phyloP scores from a whole-genome alignment of 106 monocot genomes.

The Dendrobium huoshanense region DNA sequence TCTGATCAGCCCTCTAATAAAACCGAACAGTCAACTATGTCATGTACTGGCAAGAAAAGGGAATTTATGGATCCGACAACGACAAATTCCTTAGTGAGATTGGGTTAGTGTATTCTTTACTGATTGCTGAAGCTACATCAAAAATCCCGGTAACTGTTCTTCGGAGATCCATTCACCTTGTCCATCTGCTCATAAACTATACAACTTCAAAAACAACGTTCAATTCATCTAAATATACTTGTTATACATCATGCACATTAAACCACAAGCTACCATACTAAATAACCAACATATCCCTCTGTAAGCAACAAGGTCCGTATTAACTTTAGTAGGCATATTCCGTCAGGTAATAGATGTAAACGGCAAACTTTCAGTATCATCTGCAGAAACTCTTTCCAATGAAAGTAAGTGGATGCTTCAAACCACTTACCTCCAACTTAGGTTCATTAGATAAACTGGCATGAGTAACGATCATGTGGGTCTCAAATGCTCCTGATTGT shows the following conservation, averaged over 20 bases:
- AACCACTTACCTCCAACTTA: slow-evolving; percentile 5
- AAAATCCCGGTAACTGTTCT: not conserved
- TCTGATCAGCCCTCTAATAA: too few relatives aligned
- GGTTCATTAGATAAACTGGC: slow-evolving; percentile 9
- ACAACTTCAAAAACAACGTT: not conserved
- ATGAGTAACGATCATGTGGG: slow-evolving; percentile 24
- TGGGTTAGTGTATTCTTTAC: too few relatives aligned
- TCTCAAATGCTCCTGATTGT: slow-evolving; percentile 16
- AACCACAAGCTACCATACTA: not conserved
- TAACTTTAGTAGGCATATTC: not conserved
- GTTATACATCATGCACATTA: not conserved
- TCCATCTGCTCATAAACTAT: too few relatives aligned
- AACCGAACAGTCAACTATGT: too few relatives aligned
- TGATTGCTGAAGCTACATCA: not conserved
- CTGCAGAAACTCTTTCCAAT: not conserved
- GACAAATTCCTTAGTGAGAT: too few relatives aligned
- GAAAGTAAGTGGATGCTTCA: not conserved
- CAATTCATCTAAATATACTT: not conserved
- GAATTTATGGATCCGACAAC: too few relatives aligned
- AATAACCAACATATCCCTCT: not conserved
- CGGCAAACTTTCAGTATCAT: not conserved
- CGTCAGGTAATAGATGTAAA: not conserved
- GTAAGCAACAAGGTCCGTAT: not conserved
- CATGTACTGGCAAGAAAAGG: too few relatives aligned
- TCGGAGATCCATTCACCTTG: not conserved